These are phyloP conservation scores for Colletotrichum sp. DNA, from an alignment of 2,329 filamentous ascomycete genomes.

Conservation along the genomic window DNA sequence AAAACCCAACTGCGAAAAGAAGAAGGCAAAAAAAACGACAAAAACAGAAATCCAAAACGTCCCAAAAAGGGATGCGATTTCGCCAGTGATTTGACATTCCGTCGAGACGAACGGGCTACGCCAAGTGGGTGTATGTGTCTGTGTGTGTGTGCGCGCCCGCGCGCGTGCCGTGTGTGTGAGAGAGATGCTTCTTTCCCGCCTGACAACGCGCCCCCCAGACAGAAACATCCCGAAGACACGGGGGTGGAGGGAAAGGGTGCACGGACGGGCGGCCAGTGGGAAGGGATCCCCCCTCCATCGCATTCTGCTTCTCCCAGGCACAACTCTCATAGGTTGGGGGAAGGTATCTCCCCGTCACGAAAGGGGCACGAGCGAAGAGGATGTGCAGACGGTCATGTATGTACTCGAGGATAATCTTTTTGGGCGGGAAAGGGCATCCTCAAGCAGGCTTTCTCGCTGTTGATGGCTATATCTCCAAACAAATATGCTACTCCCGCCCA, in stretches of 20 bases:
- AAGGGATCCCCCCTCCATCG: background rate
- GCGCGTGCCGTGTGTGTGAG: background rate
- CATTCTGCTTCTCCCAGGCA: background rate
- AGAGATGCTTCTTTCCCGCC: background rate
- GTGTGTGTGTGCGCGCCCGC: background rate
- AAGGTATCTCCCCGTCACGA: background rate
- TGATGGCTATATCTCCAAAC: constrained; percentile 2
- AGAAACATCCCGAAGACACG: constrained; percentile 13
- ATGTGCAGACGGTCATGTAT: background rate
- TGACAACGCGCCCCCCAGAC: constrained; percentile 3
- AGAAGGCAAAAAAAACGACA: background rate
- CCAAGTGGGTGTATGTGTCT: background rate
- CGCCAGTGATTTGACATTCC: constrained; percentile 1
- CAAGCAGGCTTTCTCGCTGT: background rate
- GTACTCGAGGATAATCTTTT: background rate
- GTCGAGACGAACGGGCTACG: constrained; percentile 17
- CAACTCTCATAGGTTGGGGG: background rate
- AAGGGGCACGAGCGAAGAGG: background rate
- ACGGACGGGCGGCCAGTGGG: background rate
- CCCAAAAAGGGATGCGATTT: background rate
- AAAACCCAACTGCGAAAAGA: background rate
- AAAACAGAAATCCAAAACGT: background rate
- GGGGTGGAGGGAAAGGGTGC: background rate
- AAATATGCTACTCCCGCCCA: background rate
- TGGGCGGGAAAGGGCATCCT: background rate